Evolutionary conservation across 805 yeast species (phyloP).

Genomic region (Nakazawaea ishiwadae): DNA sequence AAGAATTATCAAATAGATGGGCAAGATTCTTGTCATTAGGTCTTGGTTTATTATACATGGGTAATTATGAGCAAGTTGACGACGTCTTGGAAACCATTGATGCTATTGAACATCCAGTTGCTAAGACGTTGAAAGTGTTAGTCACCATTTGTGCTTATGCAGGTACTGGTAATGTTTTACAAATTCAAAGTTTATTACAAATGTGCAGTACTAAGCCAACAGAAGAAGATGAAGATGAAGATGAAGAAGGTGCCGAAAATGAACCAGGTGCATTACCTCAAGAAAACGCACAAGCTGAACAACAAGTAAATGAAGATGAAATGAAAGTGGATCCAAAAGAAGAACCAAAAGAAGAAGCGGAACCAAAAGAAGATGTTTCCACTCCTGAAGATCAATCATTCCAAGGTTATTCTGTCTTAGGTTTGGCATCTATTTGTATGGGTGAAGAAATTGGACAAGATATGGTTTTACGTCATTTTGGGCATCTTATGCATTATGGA

Average conservation of each 20-base stretch:
- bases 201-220: constrained; percentile 75
- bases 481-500: constrained; percentile 97
- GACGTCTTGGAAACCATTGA: constrained; percentile 91
- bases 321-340: constrained; percentile 16
- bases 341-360: constrained; percentile 25
- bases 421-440: constrained; percentile 91
- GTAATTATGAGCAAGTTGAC: constrained; percentile 89
- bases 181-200: constrained; percentile 85
- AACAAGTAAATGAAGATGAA: constrained; percentile 21
- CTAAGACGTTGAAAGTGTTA: constrained; percentile 81
- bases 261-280: constrained; percentile 30
- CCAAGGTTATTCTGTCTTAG: constrained; percentile 90
- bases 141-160: constrained; percentile 93
- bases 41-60: constrained; percentile 85
- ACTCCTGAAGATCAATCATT: constrained; percentile 51
- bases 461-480: constrained; percentile 95
- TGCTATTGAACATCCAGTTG: constrained; percentile 93
- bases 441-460: constrained; percentile 98
- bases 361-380: too few relatives aligned
- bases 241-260: constrained; percentile 42
- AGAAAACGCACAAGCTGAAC: constrained; percentile 20
- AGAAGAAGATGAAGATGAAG: constrained; percentile 55
- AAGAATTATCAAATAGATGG: constrained; percentile 81
- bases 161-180: constrained; percentile 95
- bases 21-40: constrained; percentile 88